Evolutionary conservation across 805 yeast genomes (phyloP), one percentile per base, ranked within the genome.

Genomic region (Candida wancherniae): DNA sequence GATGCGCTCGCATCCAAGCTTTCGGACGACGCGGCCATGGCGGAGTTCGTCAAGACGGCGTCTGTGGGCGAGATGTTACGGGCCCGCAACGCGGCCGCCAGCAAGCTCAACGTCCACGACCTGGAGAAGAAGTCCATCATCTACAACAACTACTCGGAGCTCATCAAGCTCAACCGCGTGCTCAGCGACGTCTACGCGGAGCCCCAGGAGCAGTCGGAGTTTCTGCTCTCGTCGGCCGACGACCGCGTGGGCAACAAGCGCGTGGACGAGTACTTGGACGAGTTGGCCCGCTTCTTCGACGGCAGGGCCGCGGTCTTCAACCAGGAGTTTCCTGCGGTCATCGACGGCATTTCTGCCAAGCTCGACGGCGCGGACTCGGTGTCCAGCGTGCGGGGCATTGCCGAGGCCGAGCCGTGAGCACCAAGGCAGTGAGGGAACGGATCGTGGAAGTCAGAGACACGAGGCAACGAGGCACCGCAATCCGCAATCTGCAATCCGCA

Each of bases 121-220:
- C 70, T 75, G 45, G 76, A 73, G 26, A 78, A 79, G 40, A 81
- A 81, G 45, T 73, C 82, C 17, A 79, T 81, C 24, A 77, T 81
- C 8, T 81, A 81, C 53, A 84, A 81, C 53, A 81, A 81, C 47
- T 81, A 81, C 61, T 79, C 76, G 51, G 88, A 81, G 39, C 58
- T 81, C 41, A 79, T 81, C 47, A 77, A 78, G 45, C 70, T 81
- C 36, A 79, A 76, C 44, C 73, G 77, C 27, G 70, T 79, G 3
- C 55, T 81, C 33, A 44, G 15, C 15, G 36, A 28, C 14, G 37
- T 45, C 19, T 36, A 34, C 17, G 32, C 19, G n/a, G 32, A 22
- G 8, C 23, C 18, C 11, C 15, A 9, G 19, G 16, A 29, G 9
- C 24, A 12, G 10, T 27, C 34, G 19, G 35, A 36, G 31, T 31